Evolutionary conservation across 768 basidiomycete species (phyloP), one percentile per base, ranked within the genome.

Genomic region (Strobilomyces confusus): DNA sequence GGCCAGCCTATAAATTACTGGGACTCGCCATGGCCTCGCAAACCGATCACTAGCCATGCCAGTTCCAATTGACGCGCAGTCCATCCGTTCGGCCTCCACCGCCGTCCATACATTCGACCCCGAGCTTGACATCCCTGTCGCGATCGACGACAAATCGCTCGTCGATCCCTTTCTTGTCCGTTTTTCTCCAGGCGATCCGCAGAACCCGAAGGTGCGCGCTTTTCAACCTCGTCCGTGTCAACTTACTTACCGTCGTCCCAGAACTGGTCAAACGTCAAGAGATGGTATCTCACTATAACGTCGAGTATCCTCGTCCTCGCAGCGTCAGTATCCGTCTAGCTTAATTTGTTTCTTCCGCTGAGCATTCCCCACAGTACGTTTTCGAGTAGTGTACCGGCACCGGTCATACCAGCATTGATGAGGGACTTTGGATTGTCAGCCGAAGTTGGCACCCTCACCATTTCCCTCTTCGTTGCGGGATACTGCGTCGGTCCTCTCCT

Each of bases 391-490:
- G 80, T 80, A 0, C 81, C 84, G 1, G 73, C 80, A 25, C 76
- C 79, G 6, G 72, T 83, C 51, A 67, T 79, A 29, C 64, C 68
- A 2, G 61, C 73, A 17, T 61, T 87, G 34, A 72, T 72, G 56
- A 51, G 72, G 9, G 65, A 80, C 32, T 84, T 84, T 55, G 57
- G 70, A 11, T 73, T 86, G 62, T 75, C 77, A 6, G 19, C 69
- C 29, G 82, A 80, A 62, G 73, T 82, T 23, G 81, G 72, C 6
- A 76, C 73, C 9, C 72, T 86, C 44, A 79, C 77, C 0, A 74
- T 86, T 30, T 79, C 85, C 2, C 73, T 87, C 5, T 87, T 86
- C 64, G 77, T 87, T 14, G 75, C 75, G n/a, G 85, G 85, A n/a
- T 86, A 84, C 59, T 81, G 79, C 55, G 73, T 84, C 20, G 84